Evolutionary conservation across 1,284 basidiomycete genomes (phyloP), one percentile per base, ranked within the genome.

Genomic region (Sporisorium iseilematis-ciliati): DNA sequence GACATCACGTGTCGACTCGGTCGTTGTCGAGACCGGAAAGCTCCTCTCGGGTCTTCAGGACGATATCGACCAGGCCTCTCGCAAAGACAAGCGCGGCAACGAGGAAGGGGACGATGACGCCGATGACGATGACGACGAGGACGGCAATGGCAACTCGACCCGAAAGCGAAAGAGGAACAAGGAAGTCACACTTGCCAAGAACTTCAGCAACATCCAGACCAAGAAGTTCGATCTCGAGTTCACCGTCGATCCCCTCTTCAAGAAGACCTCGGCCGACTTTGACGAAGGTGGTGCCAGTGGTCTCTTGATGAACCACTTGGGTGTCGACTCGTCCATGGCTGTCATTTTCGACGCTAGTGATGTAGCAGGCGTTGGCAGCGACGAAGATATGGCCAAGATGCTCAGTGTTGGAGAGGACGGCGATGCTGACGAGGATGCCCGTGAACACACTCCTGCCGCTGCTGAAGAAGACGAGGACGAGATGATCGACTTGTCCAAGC

Each of bases 321-420:
- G 93, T 6, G 90, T 90, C 21, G 94, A 97, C 73, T 91, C 92
- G 4, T 90, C 90, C 40, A 89, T 97, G 83, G 89, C 94, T 63
- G 92, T 99, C 51, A 93, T 99, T 33, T 99, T 99, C 81, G 96
- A 99, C 85, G 95, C 95, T 4, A 92, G 95, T 61, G 97, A 98
- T 83, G 92, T 93, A 0, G 91, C 85, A 20, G 92, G 91, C 70
- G 89, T 90, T 10, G 92, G 91, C 6, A 93, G 92, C 46, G 93
- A 93, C 21, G 90, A 90, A 26, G 78, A 75, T n/a, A 33, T 66
- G 53, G 38, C 40, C 62, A 68, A 63, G 38, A 65, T 63, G 63
- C 70, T 75, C 16, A 51, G 53, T 4, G 75, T 65, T 12, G 75
- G 46, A 51, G 73, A 67, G 18, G 66, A 72, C 18, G 64, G 50